These are phyloP conservation scores for Tirmania nivea DNA, from an alignment of 495 filamentous ascomycete species.

Conservation along the genomic window DNA sequence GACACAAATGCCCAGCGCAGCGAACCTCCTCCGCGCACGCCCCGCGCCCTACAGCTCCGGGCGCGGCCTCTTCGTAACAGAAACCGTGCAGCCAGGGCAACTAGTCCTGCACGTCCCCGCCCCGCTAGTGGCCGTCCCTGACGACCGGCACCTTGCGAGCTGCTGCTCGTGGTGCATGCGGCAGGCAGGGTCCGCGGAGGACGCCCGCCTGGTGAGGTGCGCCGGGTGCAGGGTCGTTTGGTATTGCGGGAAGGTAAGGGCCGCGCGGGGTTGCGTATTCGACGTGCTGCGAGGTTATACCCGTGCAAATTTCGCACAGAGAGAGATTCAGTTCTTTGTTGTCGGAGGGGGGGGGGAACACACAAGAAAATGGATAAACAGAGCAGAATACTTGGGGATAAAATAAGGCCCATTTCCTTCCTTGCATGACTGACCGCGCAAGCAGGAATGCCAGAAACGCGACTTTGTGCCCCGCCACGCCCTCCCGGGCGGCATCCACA, in stretches of 20 bases:
- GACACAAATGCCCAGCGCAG: neutral
- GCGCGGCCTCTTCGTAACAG: neutral
- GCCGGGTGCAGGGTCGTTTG: constrained; percentile 37
- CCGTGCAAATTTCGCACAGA: no score
- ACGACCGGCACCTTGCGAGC: constrained; percentile 11
- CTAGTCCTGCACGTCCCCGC: constrained; percentile 4
- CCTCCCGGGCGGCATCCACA: constrained; percentile 33
- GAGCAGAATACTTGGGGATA: constrained; percentile 3
- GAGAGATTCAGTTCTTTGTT: no score
- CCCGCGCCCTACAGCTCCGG: neutral
- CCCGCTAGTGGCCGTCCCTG: constrained; percentile 13
- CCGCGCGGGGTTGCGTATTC: constrained; percentile 4
- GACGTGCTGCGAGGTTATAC: constrained; percentile 7
- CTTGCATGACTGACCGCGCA: neutral
- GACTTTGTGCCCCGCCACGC: constrained; percentile 23
- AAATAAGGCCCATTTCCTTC: neutral
- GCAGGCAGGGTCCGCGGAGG: neutral
- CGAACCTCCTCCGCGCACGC: neutral
- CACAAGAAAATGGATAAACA: constrained; percentile 3
- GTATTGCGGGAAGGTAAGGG: constrained; percentile 43
- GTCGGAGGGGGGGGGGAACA: no score
- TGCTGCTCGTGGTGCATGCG: constrained; percentile 10
- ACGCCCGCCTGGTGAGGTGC: constrained; percentile 29
- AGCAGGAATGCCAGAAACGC: constrained; percentile 36
- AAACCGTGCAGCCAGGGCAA: neutral